Conservation (phyloP, 139 green algal species). For the Raphidocelis subcapitata region DNA sequence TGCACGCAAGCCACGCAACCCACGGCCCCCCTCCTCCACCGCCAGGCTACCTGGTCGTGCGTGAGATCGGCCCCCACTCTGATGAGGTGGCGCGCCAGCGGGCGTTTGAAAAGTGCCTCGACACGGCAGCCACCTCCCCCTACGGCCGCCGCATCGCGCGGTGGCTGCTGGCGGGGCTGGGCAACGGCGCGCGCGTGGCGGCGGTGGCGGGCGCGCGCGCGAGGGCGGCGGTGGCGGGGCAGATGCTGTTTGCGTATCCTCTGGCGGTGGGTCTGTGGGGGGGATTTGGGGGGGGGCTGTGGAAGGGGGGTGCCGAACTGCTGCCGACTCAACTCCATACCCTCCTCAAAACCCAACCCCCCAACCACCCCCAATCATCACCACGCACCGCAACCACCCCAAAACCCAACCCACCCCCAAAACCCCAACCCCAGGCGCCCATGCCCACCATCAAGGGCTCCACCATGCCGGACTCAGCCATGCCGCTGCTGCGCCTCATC, state of each 20-base stretch:
- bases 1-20: neutral
- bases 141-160: constrained; percentile 47
- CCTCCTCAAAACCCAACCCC: neutral
- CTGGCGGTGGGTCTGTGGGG: constrained; percentile 33
- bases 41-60: constrained; percentile 64
- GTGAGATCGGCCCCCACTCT: constrained; percentile 46
- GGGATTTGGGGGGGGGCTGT: neutral
- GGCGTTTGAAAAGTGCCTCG: constrained; percentile 64
- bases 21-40: neutral
- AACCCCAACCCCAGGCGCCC: constrained; percentile 18
- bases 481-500: constrained; percentile 33
- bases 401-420: neutral
- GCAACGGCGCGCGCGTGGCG: constrained; percentile 60
- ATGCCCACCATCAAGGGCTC: constrained; percentile 36
- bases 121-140: constrained; percentile 58
- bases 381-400: neutral
- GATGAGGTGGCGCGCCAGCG: constrained; percentile 66
- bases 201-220: constrained; percentile 37
- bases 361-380: neutral
- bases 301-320: neutral
- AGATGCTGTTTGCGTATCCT: constrained; percentile 64
- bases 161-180: constrained; percentile 60
- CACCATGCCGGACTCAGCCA: constrained; percentile 29
- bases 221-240: constrained; percentile 42
- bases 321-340: neutral